phyloP scores from a whole-genome alignment of 1,139 yeast genomes.

The Pichia inconspicua region DNA sequence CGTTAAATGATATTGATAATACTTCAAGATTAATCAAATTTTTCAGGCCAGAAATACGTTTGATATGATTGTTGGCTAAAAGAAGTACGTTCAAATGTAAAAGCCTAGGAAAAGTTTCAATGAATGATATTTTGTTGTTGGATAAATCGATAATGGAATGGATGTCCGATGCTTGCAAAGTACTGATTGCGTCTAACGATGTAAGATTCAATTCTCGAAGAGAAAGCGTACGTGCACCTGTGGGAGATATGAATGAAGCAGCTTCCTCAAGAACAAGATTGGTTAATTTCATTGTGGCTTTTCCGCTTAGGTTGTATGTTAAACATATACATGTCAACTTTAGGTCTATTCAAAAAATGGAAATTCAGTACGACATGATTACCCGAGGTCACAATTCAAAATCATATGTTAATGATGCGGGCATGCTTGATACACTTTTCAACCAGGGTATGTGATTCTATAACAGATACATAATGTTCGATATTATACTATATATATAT shows the following conservation, averaged over 20 bases:
- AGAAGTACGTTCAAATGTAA: conserved; percentile 42
- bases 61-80: conserved; percentile 52
- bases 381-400: too few relatives aligned
- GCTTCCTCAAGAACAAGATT: conserved; percentile 42
- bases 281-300: conserved; percentile 42
- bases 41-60: conserved; percentile 12
- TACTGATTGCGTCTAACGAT: conserved; percentile 16
- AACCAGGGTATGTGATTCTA: neutral
- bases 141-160: conserved; percentile 58
- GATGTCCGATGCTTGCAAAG: conserved; percentile 26
- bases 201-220: conserved; percentile 27
- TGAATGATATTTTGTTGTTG: conserved; percentile 50
- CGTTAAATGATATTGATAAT: conserved; percentile 49
- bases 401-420: too few relatives aligned
- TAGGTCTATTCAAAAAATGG: neutral
- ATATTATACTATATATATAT: neutral
- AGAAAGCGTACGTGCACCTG: conserved; percentile 36
- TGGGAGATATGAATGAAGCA: conserved; percentile 42
- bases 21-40: conserved; percentile 31
- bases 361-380: too few relatives aligned
- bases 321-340: neutral
- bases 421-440: neutral
- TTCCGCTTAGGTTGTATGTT: neutral
- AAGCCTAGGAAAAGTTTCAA: conserved; percentile 46
- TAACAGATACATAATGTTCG: neutral